phyloP scores from a whole-genome alignment of 2,329 filamentous ascomycete species.

The Macroventuria anomochaeta region DNA sequence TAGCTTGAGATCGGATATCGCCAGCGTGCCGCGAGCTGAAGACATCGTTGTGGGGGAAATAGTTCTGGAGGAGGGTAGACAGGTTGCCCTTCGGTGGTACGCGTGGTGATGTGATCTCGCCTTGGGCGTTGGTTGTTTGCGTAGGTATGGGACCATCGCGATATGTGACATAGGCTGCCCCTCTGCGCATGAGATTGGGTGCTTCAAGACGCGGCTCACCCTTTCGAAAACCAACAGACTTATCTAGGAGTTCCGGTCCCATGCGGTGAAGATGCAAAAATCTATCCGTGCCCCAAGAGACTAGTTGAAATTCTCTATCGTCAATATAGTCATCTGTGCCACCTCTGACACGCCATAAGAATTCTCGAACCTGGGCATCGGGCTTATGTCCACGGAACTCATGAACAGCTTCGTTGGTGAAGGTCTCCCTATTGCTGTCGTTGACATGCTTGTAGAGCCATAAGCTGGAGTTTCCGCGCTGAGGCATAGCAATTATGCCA shows the following conservation, averaged over 20 bases:
- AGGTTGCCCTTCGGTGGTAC: conserved; percentile 34
- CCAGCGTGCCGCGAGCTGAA: conserved; percentile 15
- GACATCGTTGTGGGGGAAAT: conserved; percentile 22
- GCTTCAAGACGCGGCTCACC: conserved; percentile 69
- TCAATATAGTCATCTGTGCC: conserved; percentile 70
- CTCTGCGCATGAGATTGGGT: conserved; percentile 78
- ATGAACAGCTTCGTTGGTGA: conserved; percentile 48
- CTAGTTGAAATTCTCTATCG: conserved; percentile 86
- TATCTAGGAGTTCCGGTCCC: conserved; percentile 65
- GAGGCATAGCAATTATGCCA: conserved; percentile 88
- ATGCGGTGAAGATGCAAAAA: conserved; percentile 80
- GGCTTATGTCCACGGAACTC: conserved; percentile 63
- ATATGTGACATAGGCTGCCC: conserved; percentile 85
- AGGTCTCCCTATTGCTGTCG: conserved; percentile 42
- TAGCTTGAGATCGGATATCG: conserved; percentile 12
- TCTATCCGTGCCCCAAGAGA: conserved; percentile 90
- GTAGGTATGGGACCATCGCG: conserved; percentile 58
- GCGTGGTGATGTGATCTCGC: conserved; percentile 27
- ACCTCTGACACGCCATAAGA: conserved; percentile 85
- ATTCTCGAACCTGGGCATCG: conserved; percentile 76
- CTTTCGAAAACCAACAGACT: conserved; percentile 74
- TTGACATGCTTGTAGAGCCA: conserved; percentile 78
- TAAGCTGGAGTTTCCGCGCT: conserved; percentile 82
- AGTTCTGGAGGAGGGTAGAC: conserved; percentile 37
- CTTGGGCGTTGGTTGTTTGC: conserved; percentile 23